Conservation (phyloP, 805 yeast genomes). For the Pichia paraexigua region DNA sequence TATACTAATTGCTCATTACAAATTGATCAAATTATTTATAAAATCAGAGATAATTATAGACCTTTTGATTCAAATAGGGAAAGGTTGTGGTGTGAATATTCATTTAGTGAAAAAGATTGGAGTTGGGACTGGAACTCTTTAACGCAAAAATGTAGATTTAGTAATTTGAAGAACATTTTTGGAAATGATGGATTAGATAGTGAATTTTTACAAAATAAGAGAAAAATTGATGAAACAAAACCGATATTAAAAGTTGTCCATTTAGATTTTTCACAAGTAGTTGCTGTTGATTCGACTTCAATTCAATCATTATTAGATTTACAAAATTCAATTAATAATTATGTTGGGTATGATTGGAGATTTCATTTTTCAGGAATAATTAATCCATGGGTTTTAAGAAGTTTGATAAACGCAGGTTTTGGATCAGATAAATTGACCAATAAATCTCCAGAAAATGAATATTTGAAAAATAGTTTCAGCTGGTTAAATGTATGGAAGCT, state of each 20-base stretch:
- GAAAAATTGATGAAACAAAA: constrained; percentile 38
- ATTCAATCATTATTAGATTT: constrained; percentile 70
- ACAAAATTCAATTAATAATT: constrained; percentile 61
- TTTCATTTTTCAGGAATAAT: constrained; percentile 81
- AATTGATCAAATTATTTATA: constrained; percentile 59
- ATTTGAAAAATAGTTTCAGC: background rate
- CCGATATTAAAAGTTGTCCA: constrained; percentile 66
- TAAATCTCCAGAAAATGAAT: background rate
- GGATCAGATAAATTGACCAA: constrained; percentile 33
- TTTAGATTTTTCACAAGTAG: constrained; percentile 70
- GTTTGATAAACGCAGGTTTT: constrained; percentile 66
- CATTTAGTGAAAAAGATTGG: background rate
- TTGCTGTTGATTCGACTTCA: constrained; percentile 71
- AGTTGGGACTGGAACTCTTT: background rate
- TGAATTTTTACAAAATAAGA: constrained; percentile 15
- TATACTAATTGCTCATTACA: constrained; percentile 75
- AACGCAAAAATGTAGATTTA: background rate
- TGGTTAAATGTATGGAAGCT: constrained; percentile 9
- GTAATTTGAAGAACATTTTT: background rate
- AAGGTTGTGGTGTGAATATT: constrained; percentile 79
- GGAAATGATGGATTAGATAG: background rate
- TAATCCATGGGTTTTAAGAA: constrained; percentile 79
- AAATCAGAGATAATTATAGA: constrained; percentile 51
- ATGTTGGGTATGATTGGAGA: constrained; percentile 78
- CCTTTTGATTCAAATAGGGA: constrained; percentile 41